Conservation (phyloP, 2,329 filamentous ascomycete genomes). For the Trichoderma asperellum region DNA sequence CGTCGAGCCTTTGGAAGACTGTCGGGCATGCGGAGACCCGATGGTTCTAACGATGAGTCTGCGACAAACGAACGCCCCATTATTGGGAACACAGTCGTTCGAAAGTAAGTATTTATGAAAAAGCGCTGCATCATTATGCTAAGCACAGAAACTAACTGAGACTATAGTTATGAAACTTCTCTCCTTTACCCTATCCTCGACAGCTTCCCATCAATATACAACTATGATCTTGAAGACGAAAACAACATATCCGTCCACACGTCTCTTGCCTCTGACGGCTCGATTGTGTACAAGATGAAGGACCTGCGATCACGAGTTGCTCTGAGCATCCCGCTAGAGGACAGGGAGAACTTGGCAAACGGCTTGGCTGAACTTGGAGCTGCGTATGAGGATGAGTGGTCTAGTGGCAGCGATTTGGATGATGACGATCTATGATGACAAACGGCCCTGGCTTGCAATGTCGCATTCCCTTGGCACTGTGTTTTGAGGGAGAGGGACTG, state of each 20-base stretch:
- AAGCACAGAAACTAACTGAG: background rate
- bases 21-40: conserved; percentile 33
- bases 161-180: conserved; percentile 49
- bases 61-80: conserved; percentile 31
- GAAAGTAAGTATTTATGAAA: conserved; percentile 35
- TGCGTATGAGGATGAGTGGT: conserved; percentile 88
- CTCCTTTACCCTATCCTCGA: conserved; percentile 77
- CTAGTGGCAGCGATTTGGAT: conserved; percentile 72
- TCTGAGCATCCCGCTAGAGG: conserved; percentile 70
- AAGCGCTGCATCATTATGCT: background rate
- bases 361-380: conserved; percentile 81
- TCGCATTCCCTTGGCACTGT: background rate
- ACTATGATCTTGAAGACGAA: conserved; percentile 43
- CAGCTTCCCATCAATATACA: conserved; percentile 80
- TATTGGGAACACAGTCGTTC: conserved; percentile 37
- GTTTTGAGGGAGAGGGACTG: background rate
- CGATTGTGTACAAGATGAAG: conserved; percentile 71
- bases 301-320: conserved; percentile 65
- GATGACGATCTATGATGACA: conserved; percentile 56
- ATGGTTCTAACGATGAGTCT: conserved; percentile 22
- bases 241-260: conserved; percentile 51
- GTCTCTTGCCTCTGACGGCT: conserved; percentile 73
- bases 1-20: conserved; percentile 40
- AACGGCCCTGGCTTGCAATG: background rate
- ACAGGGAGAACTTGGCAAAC: conserved; percentile 82